Percentiles rank a stretch among this genome's conserved stretches.
These are phyloP conservation scores for Plenodomus biglobosus DNA, from an alignment of 2,329 filamentous ascomycete genomes.

Conservation along the genomic window DNA sequence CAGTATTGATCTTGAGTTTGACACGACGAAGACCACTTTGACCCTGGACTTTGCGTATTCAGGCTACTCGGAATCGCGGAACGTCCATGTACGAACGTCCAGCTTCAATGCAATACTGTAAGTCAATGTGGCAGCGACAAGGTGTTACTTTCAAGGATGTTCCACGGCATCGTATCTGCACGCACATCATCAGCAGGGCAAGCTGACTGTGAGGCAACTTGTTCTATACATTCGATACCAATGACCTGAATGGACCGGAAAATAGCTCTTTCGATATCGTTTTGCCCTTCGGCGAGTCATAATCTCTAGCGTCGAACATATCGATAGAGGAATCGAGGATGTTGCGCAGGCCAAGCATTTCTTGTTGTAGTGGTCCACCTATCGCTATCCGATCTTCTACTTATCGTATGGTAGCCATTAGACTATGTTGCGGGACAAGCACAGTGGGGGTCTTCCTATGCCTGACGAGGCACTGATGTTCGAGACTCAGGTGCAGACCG, in stretches of 20 bases:
- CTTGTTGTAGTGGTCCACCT: constrained; percentile 1
- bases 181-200: neutral
- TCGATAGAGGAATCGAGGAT: constrained; percentile 1
- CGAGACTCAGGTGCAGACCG: constrained; percentile 6
- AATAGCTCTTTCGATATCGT: neutral
- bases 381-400: constrained; percentile 4
- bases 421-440: constrained; percentile 15
- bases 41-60: constrained; percentile 4
- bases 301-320: neutral
- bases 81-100: constrained; percentile 2
- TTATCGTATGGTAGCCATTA: constrained; percentile 4
- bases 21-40: constrained; percentile 4
- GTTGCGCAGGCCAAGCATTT: constrained; percentile 5
- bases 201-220: constrained; percentile 1
- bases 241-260: neutral
- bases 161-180: neutral
- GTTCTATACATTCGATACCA: neutral
- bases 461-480: constrained; percentile 4
- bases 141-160: neutral
- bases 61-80: neutral
- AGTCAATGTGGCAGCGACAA: neutral
- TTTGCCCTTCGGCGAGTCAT: neutral
- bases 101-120: neutral
- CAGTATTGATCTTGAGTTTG: constrained; percentile 12
- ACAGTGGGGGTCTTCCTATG: constrained; percentile 14